phyloP scores from a whole-genome alignment of 163 green algal genomes.

The Scenedesmus sp. region DNA sequence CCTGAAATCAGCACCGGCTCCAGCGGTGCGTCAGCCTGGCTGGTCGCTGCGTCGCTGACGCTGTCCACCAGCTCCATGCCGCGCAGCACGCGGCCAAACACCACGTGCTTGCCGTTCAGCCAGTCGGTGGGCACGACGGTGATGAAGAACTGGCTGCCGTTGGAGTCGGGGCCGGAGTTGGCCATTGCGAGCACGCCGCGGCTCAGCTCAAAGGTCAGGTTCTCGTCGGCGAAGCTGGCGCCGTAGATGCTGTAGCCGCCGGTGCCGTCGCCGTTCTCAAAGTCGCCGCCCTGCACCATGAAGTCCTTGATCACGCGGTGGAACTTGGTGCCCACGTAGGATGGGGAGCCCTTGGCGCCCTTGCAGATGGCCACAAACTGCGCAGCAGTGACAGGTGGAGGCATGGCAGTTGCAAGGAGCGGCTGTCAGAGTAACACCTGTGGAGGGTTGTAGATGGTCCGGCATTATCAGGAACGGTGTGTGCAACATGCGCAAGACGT shows the following conservation, averaged over 20 bases:
- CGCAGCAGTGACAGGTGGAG: background rate
- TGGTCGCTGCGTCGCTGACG: slow-evolving; percentile 6
- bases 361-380: slow-evolving; percentile 52
- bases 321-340: slow-evolving; percentile 90
- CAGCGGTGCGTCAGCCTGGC: background rate
- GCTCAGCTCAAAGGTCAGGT: slow-evolving; percentile 18
- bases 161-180: slow-evolving; percentile 44
- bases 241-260: slow-evolving; percentile 48
- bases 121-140: slow-evolving; percentile 80
- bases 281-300: slow-evolving; percentile 48
- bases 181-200: slow-evolving; percentile 49
- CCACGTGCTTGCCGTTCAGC: slow-evolving; percentile 61
- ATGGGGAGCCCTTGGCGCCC: slow-evolving; percentile 61
- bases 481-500: no score
- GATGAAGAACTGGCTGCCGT: slow-evolving; percentile 87
- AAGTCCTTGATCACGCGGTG: slow-evolving; percentile 88
- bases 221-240: slow-evolving; percentile 44
- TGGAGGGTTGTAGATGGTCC: no score
- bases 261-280: slow-evolving; percentile 49
- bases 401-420: background rate
- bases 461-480: no score
- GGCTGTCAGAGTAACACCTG: no score
- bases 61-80: slow-evolving; percentile 50
- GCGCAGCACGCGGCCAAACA: slow-evolving; percentile 54
- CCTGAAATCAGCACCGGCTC: slow-evolving; percentile 16